Evolutionary conservation across 768 basidiomycete genomes (phyloP).

Genomic region (Boletales sp.): DNA sequence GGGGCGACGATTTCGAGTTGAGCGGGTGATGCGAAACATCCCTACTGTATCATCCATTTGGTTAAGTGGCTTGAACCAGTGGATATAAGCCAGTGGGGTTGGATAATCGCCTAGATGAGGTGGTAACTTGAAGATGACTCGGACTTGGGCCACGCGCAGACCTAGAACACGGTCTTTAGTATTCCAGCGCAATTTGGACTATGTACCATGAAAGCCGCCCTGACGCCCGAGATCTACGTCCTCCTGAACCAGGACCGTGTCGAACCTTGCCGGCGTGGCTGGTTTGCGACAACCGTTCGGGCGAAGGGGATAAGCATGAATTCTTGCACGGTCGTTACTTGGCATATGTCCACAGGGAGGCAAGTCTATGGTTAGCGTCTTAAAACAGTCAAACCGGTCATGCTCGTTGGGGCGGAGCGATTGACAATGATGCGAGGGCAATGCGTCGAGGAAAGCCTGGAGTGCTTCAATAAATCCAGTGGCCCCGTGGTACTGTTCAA

Average conservation of each 20-base stretch:
- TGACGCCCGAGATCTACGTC: too few species aligned
- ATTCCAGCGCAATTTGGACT: too few species aligned
- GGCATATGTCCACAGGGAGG: not conserved
- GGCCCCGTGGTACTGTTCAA: too few species aligned
- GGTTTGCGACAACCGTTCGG: too few species aligned
- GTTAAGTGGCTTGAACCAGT: slow-evolving; percentile 19
- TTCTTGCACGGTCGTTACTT: not conserved
- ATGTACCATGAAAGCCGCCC: not conserved
- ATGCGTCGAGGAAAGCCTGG: not conserved
- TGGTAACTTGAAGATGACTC: slow-evolving; percentile 26
- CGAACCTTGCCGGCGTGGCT: too few species aligned
- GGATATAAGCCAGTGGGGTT: slow-evolving; percentile 25
- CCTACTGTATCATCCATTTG: not conserved
- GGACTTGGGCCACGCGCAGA: slow-evolving; percentile 23
- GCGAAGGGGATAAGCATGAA: not conserved
- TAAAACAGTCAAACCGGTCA: not conserved
- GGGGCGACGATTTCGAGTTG: not conserved
- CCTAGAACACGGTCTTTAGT: too few species aligned
- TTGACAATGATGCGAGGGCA: not conserved
- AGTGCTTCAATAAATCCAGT: not conserved
- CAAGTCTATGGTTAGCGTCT: not conserved
- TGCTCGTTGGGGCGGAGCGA: not conserved
- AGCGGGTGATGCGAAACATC: too few species aligned
- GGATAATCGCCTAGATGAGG: slow-evolving; percentile 4
- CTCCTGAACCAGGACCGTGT: too few species aligned